These are phyloP conservation scores for Phyllosticta citriasiana DNA, from an alignment of 2,329 filamentous ascomycete genomes.

Conservation along the genomic window DNA sequence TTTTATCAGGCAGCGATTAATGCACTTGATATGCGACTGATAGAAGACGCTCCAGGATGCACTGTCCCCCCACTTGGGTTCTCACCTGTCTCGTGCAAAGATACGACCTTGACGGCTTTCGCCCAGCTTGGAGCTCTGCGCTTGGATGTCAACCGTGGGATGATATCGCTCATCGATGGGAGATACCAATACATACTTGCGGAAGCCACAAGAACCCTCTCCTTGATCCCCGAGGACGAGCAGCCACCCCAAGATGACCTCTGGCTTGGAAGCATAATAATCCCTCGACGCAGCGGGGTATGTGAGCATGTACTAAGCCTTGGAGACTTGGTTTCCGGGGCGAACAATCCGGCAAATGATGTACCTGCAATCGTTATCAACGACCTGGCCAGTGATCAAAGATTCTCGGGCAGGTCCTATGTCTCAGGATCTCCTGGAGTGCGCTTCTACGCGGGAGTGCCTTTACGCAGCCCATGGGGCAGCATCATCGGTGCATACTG, in stretches of 20 bases:
- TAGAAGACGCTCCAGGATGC: not conserved
- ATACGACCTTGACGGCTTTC: conserved; percentile 27
- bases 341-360: not conserved
- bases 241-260: conserved; percentile 20
- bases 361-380: conserved; percentile 3
- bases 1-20: conserved; percentile 10
- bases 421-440: conserved; percentile 10
- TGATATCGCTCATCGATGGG: conserved; percentile 31
- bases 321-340: not conserved
- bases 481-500: conserved; percentile 19
- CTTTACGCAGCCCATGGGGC: conserved; percentile 17
- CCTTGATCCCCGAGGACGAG: conserved; percentile 19
- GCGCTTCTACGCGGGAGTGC: conserved; percentile 23
- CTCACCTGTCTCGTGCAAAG: conserved; percentile 17
- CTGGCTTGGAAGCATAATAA: conserved; percentile 24
- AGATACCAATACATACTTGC: conserved; percentile 27
- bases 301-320: conserved; percentile 15
- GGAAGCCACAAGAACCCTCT: conserved; percentile 24
- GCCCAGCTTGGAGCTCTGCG: conserved; percentile 30
- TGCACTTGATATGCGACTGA: conserved; percentile 4
- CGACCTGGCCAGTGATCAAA: not conserved
- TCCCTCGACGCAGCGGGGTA: conserved; percentile 24
- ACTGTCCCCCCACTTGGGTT: not conserved
- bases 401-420: not conserved
- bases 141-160: conserved; percentile 24